Percentiles rank a stretch among this genome's conserved stretches.
These are phyloP conservation scores for Circinella minor DNA, from an alignment of 371 early-diverging fungal genomes.

Conservation along the genomic window DNA sequence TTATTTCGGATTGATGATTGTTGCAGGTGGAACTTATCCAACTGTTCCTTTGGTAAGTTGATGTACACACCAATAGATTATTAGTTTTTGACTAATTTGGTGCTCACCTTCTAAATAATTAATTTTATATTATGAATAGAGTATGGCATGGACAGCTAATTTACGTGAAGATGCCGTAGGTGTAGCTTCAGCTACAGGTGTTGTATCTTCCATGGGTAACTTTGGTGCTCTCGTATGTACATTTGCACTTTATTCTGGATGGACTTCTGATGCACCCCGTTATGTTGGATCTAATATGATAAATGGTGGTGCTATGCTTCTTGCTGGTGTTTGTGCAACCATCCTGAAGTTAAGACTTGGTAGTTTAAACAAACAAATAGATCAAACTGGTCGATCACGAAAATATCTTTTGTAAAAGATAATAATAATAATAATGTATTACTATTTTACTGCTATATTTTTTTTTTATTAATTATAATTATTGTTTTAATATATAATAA, in stretches of 20 bases:
- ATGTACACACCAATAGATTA: no score
- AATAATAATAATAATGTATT: background rate
- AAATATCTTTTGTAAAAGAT: slow-evolving; percentile 19
- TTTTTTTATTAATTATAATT: background rate
- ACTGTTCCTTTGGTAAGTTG: slow-evolving; percentile 51
- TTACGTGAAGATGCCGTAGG: slow-evolving; percentile 45
- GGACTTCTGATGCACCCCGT: slow-evolving; percentile 52
- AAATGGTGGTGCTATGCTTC: slow-evolving; percentile 51
- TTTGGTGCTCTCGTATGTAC: slow-evolving; percentile 53
- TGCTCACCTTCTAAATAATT: no score
- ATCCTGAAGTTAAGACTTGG: slow-evolving; percentile 32
- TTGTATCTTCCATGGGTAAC: slow-evolving; percentile 53
- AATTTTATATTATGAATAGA: slow-evolving; percentile 19
- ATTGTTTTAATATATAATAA: background rate
- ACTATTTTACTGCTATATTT: background rate
- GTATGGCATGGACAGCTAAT: slow-evolving; percentile 60
- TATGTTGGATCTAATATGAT: slow-evolving; percentile 57
- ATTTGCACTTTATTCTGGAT: slow-evolving; percentile 54
- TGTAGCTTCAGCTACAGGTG: slow-evolving; percentile 52
- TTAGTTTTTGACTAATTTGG: no score
- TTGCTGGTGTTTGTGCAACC: slow-evolving; percentile 44
- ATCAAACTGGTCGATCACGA: slow-evolving; percentile 19
- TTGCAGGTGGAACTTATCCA: slow-evolving; percentile 54
- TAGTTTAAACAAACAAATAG: slow-evolving; percentile 36
- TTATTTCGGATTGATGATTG: slow-evolving; percentile 53